Base-by-base conservation (phyloP, 2,329 filamentous ascomycete genomes). In the Neonectria coccinea region DNA sequence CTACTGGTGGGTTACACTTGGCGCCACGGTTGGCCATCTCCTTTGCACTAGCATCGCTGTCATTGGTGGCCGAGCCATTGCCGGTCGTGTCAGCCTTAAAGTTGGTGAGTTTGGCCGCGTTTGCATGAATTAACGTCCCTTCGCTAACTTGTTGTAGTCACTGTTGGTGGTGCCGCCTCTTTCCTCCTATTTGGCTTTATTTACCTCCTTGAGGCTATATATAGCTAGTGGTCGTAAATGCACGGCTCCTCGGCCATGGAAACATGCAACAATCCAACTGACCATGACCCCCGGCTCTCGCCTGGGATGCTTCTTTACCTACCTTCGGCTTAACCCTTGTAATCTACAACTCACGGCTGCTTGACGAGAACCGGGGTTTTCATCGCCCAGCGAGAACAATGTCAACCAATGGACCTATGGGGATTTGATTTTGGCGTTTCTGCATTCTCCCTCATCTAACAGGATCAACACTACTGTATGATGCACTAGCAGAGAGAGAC, bases 1-100 rank as follows among this genome's bases (percentile, higher is more conserved):
- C 78, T 99, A 98, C 79, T 98, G 95, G 95, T 97, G 94, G 92
- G 96, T 99, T 39, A 97, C 94, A 4, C 84, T 94, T 51, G 96
- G 96, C 63, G 95, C 96, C 1, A 88, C 96, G 39, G 85, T 88
- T 51, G 96, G 96, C 10, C 96, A 99, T 79, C 91, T 88, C 50
- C 88, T 95, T 69, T 99, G 96, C 82, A 98, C 96, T 7, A 91
- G 92, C 51, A 90, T 93, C 22, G 96, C 96, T 45, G 96, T 99
- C 42, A 86, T 99, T 65, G 96, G 96, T 47, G 96, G 96, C 11
- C 87, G 93, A 73, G 95, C 96, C 56, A 92, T 99, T 78, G 96
- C 96, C 45, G 96, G 96, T 33, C 91, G 87, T 77, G 96, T 99
- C 70, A 98, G 95, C 83, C 89, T 99, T 82, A 92, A 93, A 86